Conservation (phyloP, 2,329 filamentous ascomycete species). For the Monilinia aucupariae region DNA sequence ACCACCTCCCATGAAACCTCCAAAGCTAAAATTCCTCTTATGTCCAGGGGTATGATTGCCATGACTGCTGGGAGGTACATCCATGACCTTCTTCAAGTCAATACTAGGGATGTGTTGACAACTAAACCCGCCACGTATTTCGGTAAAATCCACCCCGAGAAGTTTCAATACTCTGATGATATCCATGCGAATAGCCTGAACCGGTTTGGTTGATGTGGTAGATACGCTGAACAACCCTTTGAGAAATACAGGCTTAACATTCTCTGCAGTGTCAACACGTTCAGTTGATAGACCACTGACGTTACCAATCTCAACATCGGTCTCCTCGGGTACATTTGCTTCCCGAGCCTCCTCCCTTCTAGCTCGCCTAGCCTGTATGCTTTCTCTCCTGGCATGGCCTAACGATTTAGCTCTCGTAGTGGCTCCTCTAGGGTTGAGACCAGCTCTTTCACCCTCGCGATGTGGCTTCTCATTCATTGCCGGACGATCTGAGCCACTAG, state of each 20-base stretch:
- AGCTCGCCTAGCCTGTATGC: constrained; percentile 79
- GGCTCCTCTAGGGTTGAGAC: constrained; percentile 49
- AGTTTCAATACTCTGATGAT: constrained; percentile 85
- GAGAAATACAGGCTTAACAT: constrained; percentile 88
- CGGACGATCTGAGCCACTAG: constrained; percentile 75
- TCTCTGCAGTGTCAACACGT: constrained; percentile 61
- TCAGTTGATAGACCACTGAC: constrained; percentile 57
- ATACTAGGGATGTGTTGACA: constrained; percentile 88
- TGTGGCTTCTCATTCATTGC: constrained; percentile 46
- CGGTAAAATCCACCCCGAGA: constrained; percentile 82
- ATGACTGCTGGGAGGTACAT: constrained; percentile 52
- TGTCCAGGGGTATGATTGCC: constrained; percentile 51
- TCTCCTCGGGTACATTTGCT: constrained; percentile 83
- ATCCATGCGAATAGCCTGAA: constrained; percentile 78
- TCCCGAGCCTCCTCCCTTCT: constrained; percentile 67
- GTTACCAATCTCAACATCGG: constrained; percentile 69
- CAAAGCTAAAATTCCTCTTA: constrained; percentile 77
- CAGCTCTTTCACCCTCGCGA: constrained; percentile 41
- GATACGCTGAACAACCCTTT: constrained; percentile 97
- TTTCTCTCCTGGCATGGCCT: constrained; percentile 82
- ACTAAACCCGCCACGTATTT: constrained; percentile 90
- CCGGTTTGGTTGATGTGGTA: constrained; percentile 87
- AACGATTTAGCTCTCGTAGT: constrained; percentile 78
- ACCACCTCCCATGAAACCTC: constrained; percentile 54
- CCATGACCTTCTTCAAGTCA: constrained; percentile 68